Conservation (phyloP, 129 eudicot genomes). For the Flaveria linearis region DNA sequence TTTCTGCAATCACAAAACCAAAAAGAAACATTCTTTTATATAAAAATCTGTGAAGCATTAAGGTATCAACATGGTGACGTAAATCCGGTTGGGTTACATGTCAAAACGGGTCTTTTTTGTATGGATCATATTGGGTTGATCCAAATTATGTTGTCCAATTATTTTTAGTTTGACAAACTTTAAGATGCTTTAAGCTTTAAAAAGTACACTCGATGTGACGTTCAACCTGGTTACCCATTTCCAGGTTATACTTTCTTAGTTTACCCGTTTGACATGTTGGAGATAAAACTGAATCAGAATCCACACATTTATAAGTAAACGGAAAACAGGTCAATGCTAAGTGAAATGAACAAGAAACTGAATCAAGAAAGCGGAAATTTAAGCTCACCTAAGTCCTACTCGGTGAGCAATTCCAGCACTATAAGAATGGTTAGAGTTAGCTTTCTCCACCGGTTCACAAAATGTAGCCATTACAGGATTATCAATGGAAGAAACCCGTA, state of each 20-base stretch:
- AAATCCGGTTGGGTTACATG: neutral
- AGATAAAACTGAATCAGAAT: neutral
- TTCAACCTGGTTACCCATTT: no score
- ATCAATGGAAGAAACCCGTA: slow-evolving; percentile 70
- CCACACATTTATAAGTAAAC: neutral
- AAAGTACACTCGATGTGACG: neutral
- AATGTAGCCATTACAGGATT: slow-evolving; percentile 85
- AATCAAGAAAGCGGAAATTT: neutral
- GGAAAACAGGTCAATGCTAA: neutral
- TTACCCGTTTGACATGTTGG: neutral
- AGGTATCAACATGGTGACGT: neutral
- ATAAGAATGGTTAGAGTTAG: slow-evolving; percentile 72
- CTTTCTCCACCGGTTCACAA: slow-evolving; percentile 88
- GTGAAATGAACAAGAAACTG: neutral
- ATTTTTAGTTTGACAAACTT: neutral
- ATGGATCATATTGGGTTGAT: neutral
- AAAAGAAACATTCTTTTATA: neutral
- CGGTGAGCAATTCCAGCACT: slow-evolving; percentile 77
- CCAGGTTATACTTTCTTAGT: no score
- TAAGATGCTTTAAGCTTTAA: neutral
- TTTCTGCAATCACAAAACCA: slow-evolving; percentile 51
- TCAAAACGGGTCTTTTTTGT: neutral
- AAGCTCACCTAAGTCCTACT: slow-evolving; percentile 71
- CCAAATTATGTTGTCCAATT: neutral
- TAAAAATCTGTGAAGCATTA: neutral